A percentile compares a stretch with the other conserved stretches of the same genome.
Conservation (phyloP, 192 early-diverging fungal genomes). For the Allomyces macrogynus region DNA sequence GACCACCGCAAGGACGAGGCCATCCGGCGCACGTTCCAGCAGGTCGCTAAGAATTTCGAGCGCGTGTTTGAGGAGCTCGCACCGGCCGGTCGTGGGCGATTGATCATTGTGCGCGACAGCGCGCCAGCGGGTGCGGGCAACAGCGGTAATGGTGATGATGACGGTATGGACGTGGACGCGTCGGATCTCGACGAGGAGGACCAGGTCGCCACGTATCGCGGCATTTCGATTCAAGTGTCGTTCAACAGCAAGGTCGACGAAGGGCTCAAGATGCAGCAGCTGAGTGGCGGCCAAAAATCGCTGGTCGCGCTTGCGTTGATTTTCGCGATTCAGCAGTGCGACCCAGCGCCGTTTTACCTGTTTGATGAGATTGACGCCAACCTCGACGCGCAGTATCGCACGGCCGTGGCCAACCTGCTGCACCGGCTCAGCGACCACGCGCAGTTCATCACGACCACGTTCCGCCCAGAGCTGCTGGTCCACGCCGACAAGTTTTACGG, state of each 20-base stretch:
- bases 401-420: constrained; percentile 87
- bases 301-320: constrained; percentile 90
- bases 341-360: constrained; percentile 96
- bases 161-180: neutral
- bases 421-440: constrained; percentile 61
- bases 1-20: constrained; percentile 95
- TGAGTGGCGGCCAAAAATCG: constrained; percentile 95
- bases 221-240: constrained; percentile 79
- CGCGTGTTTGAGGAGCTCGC: constrained; percentile 81
- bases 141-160: neutral
- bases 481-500: constrained; percentile 93
- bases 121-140: constrained; percentile 20
- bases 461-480: constrained; percentile 82
- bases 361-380: constrained; percentile 99
- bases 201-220: constrained; percentile 9
- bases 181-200: constrained; percentile 5
- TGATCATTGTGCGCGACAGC: constrained; percentile 62
- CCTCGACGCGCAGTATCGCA: constrained; percentile 82
- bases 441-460: constrained; percentile 97
- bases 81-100: constrained; percentile 57
- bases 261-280: constrained; percentile 76
- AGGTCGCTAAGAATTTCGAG: constrained; percentile 73
- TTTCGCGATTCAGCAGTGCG: constrained; percentile 95
- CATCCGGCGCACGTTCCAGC: constrained; percentile 87
- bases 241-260: constrained; percentile 80